Conservation (phyloP, 2,329 filamentous ascomycete species). For the Bipolaris gigantea region DNA sequence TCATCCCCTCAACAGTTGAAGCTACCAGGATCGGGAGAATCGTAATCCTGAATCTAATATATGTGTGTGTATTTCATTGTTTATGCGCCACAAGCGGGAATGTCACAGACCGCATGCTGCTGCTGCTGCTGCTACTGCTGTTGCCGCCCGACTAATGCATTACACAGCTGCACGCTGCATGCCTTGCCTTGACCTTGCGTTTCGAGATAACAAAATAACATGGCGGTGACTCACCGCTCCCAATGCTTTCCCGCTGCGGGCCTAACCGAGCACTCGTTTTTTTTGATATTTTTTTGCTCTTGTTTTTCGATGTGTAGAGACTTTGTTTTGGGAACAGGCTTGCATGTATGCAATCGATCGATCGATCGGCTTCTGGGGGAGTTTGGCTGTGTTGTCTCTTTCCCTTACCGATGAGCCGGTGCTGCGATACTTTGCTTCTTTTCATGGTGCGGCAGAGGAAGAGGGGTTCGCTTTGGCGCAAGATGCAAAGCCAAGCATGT, state of each 20-base stretch:
- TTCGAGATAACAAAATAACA: not conserved
- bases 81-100: not conserved
- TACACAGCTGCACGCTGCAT: not conserved
- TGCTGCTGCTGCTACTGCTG: not conserved
- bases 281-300: not conserved
- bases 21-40: not conserved
- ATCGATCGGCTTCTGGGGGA: not conserved
- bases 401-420: not conserved
- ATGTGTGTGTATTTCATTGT: not conserved
- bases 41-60: not conserved
- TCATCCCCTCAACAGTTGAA: not conserved
- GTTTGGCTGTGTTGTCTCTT: not conserved
- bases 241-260: not conserved
- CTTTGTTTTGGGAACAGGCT: not conserved
- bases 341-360: not conserved
- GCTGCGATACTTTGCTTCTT: not conserved
- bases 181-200: not conserved
- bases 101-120: not conserved
- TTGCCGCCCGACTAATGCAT: not conserved
- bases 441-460: not conserved
- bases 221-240: slow-evolving; percentile 5
- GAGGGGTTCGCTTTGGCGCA: not conserved
- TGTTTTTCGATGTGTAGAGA: not conserved
- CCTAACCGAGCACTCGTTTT: not conserved
- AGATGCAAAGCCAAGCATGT: not conserved